Conservation (phyloP, 331 rosid species). For the Quercus lobata region DNA sequence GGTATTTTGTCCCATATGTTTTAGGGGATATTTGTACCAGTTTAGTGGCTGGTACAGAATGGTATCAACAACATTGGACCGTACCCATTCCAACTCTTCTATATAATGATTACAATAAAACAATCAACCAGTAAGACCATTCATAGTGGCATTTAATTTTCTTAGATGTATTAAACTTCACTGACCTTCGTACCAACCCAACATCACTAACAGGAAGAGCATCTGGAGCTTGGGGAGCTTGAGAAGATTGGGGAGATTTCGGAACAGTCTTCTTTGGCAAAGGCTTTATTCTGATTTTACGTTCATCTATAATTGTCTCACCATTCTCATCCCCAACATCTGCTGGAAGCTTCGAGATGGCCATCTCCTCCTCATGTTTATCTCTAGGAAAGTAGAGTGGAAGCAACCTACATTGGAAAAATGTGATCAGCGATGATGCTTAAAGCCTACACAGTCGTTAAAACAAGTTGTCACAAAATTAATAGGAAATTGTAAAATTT, state of each 20-base stretch:
- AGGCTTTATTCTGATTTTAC: constrained; percentile 93
- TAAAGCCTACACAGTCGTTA: constrained; percentile 12
- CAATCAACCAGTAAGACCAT: background rate
- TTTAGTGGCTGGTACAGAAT: too few species aligned
- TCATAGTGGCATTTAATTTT: background rate
- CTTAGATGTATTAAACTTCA: constrained; percentile 9
- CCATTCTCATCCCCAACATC: constrained; percentile 99
- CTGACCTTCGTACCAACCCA: constrained; percentile 70
- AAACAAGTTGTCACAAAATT: constrained; percentile 6
- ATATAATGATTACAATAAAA: background rate
- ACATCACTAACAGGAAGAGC: constrained; percentile 80
- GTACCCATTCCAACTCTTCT: background rate
- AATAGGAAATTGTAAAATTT: background rate
- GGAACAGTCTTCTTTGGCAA: constrained; percentile 64
- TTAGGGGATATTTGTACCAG: too few species aligned
- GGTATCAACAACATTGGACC: background rate
- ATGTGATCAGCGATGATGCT: constrained; percentile 10
- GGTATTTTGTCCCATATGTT: too few species aligned
- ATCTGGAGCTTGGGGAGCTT: constrained; percentile 12
- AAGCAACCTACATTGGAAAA: constrained; percentile 61
- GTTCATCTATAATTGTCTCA: constrained; percentile 86
- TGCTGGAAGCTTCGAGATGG: constrained; percentile 83
- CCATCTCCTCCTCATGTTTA: constrained; percentile 90
- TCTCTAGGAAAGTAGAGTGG: constrained; percentile 97
- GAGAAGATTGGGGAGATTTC: constrained; percentile 38